Evolutionary conservation across 495 filamentous ascomycete species (phyloP).

Genomic region (Talaromyces borbonicus): DNA sequence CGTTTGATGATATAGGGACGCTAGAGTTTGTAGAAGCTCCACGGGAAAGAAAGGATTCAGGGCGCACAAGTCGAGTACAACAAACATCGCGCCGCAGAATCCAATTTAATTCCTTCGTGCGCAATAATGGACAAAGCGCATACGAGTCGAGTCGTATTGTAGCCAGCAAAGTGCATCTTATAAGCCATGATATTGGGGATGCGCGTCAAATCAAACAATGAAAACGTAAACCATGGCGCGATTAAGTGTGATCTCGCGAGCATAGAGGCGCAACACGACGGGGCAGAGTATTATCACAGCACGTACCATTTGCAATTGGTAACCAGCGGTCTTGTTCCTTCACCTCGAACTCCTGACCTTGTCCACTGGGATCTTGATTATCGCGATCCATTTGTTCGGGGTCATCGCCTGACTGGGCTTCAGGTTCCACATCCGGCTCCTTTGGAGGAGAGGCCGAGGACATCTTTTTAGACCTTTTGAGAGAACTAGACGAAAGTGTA

Average conservation of each 20-base stretch:
- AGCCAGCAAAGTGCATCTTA: too few species aligned
- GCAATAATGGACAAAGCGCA: too few species aligned
- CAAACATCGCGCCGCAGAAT: too few species aligned
- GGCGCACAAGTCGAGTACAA: too few species aligned
- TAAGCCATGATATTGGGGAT: too few species aligned
- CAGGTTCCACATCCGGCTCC: slow-evolving; percentile 79
- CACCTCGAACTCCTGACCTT: slow-evolving; percentile 85
- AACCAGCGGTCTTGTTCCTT: slow-evolving; percentile 99
- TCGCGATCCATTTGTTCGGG: slow-evolving; percentile 62
- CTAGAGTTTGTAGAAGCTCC: too few species aligned
- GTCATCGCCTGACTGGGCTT: slow-evolving; percentile 88
- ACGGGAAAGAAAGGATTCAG: too few species aligned
- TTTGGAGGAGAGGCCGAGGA: slow-evolving; percentile 86
- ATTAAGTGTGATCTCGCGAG: not conserved
- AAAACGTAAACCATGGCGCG: not conserved
- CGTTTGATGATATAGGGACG: too few species aligned
- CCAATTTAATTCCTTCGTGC: too few species aligned
- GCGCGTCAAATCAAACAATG: too few species aligned
- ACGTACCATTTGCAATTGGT: slow-evolving; percentile 99
- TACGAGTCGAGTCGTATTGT: too few species aligned
- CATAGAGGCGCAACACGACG: slow-evolving; percentile 49
- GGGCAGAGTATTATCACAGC: slow-evolving; percentile 41
- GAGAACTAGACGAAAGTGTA: too few species aligned
- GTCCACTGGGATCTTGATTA: slow-evolving; percentile 51
- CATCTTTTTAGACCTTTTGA: slow-evolving; percentile 59